Evolutionary conservation across 176 grass and related monocot genomes (phyloP).

Genomic region (Melocanna baccifera): DNA sequence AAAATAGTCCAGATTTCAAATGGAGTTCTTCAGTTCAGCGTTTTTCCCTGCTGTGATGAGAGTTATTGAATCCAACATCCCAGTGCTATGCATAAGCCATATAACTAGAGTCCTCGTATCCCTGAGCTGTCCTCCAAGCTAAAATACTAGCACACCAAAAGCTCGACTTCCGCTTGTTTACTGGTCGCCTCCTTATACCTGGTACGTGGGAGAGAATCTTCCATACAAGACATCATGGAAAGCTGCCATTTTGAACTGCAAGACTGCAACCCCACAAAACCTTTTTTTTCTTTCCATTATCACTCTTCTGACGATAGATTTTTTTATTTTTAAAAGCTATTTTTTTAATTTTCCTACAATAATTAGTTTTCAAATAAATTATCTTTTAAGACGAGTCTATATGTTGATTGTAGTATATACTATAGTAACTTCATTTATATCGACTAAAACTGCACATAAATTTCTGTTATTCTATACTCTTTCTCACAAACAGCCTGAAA

Average conservation of each 20-base stretch:
- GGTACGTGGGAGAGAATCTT: neutral
- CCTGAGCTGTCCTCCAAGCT: constrained; percentile 61
- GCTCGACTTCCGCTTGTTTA: neutral
- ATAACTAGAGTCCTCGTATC: constrained; percentile 45
- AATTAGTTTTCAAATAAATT: too few relatives aligned
- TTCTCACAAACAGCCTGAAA: too few relatives aligned
- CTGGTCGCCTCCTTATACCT: neutral
- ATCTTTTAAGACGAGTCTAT: too few relatives aligned
- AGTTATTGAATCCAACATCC: constrained; percentile 75
- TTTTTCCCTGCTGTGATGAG: constrained; percentile 87
- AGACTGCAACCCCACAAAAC: neutral
- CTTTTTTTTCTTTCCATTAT: neutral
- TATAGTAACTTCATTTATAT: too few relatives aligned
- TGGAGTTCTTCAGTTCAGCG: constrained; percentile 82
- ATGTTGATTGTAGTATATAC: too few relatives aligned
- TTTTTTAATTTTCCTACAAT: too few relatives aligned
- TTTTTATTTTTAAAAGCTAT: too few relatives aligned
- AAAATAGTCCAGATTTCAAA: too few relatives aligned
- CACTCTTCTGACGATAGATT: too few relatives aligned
- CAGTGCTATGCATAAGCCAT: constrained; percentile 23
- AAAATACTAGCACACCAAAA: constrained; percentile 24
- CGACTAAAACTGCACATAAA: too few relatives aligned
- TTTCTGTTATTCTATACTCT: too few relatives aligned
- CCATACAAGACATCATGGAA: neutral
- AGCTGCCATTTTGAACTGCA: neutral